phyloP scores from a whole-genome alignment of 2,329 filamentous ascomycete species.

The Phyllosticta citribraziliensis region DNA sequence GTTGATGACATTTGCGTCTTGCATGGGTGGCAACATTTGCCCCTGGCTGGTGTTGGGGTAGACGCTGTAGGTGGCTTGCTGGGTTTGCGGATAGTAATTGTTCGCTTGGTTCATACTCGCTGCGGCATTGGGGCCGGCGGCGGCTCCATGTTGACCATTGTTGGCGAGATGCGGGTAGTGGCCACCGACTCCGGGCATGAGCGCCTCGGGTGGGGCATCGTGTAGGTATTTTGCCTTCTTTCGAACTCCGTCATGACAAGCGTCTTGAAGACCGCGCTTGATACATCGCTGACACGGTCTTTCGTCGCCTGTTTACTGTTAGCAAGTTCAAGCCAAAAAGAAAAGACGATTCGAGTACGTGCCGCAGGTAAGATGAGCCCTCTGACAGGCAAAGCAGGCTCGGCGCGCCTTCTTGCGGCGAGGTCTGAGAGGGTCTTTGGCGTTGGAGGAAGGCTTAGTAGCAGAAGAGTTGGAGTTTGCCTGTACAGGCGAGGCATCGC shows the following conservation, averaged over 20 bases:
- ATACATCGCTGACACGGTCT: constrained; percentile 89
- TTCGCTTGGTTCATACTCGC: constrained; percentile 22
- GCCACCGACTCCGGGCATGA: constrained; percentile 73
- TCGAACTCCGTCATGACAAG: constrained; percentile 89
- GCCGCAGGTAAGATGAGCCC: constrained; percentile 97
- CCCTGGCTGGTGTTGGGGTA: constrained; percentile 31
- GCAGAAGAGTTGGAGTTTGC: constrained; percentile 19
- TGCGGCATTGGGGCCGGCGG: constrained; percentile 14
- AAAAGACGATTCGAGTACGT: constrained; percentile 39
- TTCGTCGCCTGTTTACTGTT: constrained; percentile 64
- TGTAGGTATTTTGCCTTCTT: constrained; percentile 99
- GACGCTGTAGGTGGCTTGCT: constrained; percentile 25
- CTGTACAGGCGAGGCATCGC: constrained; percentile 24
- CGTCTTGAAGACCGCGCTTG: constrained; percentile 81
- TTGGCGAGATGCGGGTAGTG: constrained; percentile 46
- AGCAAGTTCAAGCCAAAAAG: constrained; percentile 3
- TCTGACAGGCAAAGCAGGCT: constrained; percentile 93
- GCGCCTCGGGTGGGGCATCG: constrained; percentile 81
- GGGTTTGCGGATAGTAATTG: constrained; percentile 35
- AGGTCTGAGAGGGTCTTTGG: constrained; percentile 84
- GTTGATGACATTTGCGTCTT: constrained; percentile 35
- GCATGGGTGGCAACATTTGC: constrained; percentile 32
- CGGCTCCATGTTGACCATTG: constrained; percentile 17
- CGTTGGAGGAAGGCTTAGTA: constrained; percentile 35
- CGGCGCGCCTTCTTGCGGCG: constrained; percentile 90